These are phyloP conservation scores for Bonia amplexicaulis DNA, from an alignment of 176 grass and related monocot species.

Conservation along the genomic window DNA sequence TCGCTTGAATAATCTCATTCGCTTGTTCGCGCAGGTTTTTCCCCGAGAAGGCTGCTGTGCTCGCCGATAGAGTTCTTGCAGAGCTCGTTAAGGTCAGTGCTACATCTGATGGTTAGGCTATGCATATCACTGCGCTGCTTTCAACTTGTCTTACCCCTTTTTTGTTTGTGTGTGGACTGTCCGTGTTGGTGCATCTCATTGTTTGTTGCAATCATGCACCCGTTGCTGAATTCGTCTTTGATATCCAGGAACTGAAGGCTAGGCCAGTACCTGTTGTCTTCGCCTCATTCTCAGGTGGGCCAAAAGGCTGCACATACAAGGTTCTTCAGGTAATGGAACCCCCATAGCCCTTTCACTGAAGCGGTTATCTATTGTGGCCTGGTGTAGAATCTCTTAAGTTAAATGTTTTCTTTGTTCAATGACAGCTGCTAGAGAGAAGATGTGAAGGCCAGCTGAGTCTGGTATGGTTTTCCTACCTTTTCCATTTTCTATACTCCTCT, in stretches of 20 bases:
- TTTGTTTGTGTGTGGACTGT: neutral
- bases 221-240: neutral
- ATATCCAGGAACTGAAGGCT: conserved; percentile 67
- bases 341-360: neutral
- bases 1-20: neutral
- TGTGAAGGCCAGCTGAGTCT: conserved; percentile 57
- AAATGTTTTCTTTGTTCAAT: conserved; percentile 4
- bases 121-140: neutral
- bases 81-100: conserved; percentile 76
- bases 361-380: neutral
- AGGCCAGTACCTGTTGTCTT: conserved; percentile 66
- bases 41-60: conserved; percentile 66
- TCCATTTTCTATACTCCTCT: neutral
- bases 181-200: neutral
- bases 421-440: conserved; percentile 65
- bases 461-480: conserved; percentile 41
- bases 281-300: conserved; percentile 78
- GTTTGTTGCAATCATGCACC: neutral
- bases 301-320: conserved; percentile 96
- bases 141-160: neutral
- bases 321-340: conserved; percentile 69
- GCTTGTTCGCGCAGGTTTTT: conserved; percentile 57
- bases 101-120: neutral
- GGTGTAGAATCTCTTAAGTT: neutral
- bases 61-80: conserved; percentile 63